A percentile compares a stretch with the other conserved stretches of the same genome.
phyloP scores from a whole-genome alignment of 495 filamentous ascomycete species.

The Penicillium angulare region DNA sequence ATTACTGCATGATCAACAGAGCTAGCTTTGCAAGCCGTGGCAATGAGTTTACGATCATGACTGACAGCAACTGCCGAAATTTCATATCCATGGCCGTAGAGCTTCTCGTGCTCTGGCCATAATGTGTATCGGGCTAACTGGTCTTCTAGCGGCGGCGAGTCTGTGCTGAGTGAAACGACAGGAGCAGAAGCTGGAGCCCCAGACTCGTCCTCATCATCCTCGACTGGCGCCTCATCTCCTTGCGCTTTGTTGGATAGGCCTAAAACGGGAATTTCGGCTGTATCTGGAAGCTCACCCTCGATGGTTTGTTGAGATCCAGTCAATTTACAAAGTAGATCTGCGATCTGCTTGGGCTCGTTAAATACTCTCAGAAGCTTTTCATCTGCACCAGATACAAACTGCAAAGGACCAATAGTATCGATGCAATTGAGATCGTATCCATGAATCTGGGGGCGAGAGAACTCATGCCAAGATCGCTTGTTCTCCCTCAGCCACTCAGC shows the following conservation, averaged over 20 bases:
- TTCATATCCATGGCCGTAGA: conserved; percentile 99
- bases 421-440: conserved; percentile 98
- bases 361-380: conserved; percentile 97
- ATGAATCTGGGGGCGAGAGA: conserved; percentile 94
- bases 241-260: conserved; percentile 96
- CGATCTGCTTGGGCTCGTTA: conserved; percentile 82
- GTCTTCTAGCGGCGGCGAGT: conserved; percentile 84
- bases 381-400: conserved; percentile 94
- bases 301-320: conserved; percentile 53
- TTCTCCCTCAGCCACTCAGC: conserved; percentile 70
- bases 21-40: conserved; percentile 91
- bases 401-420: conserved; percentile 62
- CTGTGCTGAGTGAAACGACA: conserved; percentile 36
- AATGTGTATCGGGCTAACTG: conserved; percentile 84
- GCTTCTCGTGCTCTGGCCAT: conserved; percentile 94
- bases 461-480: conserved; percentile 80
- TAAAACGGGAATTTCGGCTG: conserved; percentile 89
- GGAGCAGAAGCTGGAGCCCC: conserved; percentile 22
- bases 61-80: conserved; percentile 86
- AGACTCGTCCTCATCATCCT: conserved; percentile 41
- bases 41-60: conserved; percentile 70
- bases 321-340: conserved; percentile 65
- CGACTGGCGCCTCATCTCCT: conserved; percentile 50
- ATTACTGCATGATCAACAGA: conserved; percentile 94
- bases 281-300: conserved; percentile 65